A percentile compares a stretch with the other conserved stretches of the same genome.
Evolutionary conservation across 129 eudicot genomes (phyloP).

Genomic region (Logfia minima): DNA sequence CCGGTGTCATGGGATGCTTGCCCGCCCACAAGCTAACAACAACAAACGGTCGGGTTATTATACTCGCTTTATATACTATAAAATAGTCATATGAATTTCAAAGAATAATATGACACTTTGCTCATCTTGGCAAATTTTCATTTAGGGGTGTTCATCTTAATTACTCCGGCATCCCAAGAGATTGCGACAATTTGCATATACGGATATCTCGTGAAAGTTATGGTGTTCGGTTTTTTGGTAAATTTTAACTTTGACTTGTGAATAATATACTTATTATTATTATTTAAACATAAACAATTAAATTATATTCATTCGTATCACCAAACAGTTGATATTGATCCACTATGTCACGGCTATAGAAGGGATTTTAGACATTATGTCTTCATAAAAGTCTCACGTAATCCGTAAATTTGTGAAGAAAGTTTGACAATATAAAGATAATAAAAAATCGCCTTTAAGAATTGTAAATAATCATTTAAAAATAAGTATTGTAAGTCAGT

Average conservation of each 20-base stretch:
- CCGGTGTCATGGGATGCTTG: conserved; percentile 56
- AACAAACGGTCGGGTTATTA: background rate
- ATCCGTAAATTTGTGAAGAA: background rate
- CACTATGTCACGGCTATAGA: background rate
- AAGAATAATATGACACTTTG: background rate
- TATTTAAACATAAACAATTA: background rate
- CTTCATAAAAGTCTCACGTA: background rate
- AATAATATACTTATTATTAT: background rate
- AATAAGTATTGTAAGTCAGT: no score
- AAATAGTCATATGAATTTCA: background rate
- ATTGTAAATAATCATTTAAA: no score
- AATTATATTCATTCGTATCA: background rate
- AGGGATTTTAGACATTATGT: conserved; percentile 4
- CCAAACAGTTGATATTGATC: conserved; percentile 5
- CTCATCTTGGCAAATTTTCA: background rate
- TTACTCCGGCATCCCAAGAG: background rate
- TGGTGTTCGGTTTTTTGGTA: background rate
- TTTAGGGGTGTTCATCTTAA: background rate
- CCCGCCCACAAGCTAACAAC: conserved; percentile 50
- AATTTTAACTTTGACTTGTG: background rate
- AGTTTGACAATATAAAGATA: background rate
- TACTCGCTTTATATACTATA: background rate
- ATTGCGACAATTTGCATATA: background rate
- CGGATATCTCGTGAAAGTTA: background rate
- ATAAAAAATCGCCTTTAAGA: conserved; percentile 1